Evolutionary conservation across 1,139 yeast species (phyloP).

Genomic region (Taphrina sp.): DNA sequence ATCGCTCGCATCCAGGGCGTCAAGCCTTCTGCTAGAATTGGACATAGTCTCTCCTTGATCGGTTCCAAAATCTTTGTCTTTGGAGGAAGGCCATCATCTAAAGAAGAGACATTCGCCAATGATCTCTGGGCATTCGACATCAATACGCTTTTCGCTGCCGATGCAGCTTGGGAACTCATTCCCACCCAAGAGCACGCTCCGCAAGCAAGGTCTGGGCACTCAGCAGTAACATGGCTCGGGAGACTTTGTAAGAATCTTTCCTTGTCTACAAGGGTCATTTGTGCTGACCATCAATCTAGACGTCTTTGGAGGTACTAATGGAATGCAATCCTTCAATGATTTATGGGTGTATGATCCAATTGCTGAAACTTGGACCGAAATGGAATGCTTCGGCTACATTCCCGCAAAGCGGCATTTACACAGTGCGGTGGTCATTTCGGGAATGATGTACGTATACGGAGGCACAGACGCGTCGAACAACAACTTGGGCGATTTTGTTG

Average conservation of each 20-base stretch:
- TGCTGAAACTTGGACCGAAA: conserved; percentile 3
- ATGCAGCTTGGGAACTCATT: conserved; percentile 4
- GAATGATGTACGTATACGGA: conserved; percentile 19
- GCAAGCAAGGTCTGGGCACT: background rate
- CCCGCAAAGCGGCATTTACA: conserved; percentile 14
- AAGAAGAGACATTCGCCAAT: background rate
- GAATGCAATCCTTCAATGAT: background rate
- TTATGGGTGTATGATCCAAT: conserved; percentile 15
- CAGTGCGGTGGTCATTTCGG: conserved; percentile 7
- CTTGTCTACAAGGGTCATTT: background rate
- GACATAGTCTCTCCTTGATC: conserved; percentile 11
- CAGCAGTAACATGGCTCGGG: conserved; percentile 5
- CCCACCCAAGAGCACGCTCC: background rate
- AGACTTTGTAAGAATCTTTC: background rate
- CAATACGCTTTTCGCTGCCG: conserved; percentile 12
- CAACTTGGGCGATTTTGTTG: conserved; percentile 9
- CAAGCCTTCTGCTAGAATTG: conserved; percentile 5
- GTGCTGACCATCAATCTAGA: background rate
- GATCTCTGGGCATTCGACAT: conserved; percentile 18
- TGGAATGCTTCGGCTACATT: background rate
- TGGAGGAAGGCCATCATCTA: conserved; percentile 4
- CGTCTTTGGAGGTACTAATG: conserved; percentile 12
- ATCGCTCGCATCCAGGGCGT: conserved; percentile 5
- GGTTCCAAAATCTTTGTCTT: conserved; percentile 16
- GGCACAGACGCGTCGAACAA: conserved; percentile 4